Percentiles rank a stretch among this genome's conserved stretches.
Conservation (phyloP, 257 asterid genomes). For the Linaria vulgaris region DNA sequence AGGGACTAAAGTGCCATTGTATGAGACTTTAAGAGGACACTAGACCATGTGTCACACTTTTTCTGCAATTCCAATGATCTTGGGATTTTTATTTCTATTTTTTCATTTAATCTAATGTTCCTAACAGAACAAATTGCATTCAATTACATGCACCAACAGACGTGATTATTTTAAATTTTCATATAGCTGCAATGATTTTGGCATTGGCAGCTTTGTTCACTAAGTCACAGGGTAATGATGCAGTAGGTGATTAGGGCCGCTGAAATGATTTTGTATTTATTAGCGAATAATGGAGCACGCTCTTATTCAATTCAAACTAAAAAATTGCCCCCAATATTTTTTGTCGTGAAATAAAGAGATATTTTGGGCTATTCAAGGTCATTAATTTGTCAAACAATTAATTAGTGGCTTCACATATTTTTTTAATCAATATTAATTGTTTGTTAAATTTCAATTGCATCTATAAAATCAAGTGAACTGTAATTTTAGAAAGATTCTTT, state of each 20-base stretch:
- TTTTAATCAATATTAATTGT: too few species aligned
- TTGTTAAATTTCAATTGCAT: too few species aligned
- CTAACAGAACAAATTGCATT: constrained; percentile 31
- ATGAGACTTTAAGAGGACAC: constrained; percentile 38
- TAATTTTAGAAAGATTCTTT: too few species aligned
- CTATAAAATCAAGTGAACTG: too few species aligned
- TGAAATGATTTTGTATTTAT: too few species aligned
- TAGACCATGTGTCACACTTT: constrained; percentile 19
- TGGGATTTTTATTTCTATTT: constrained; percentile 11
- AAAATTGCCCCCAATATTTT: too few species aligned
- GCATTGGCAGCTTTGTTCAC: constrained; percentile 20
- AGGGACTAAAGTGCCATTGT: constrained; percentile 23
- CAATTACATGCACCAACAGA: constrained; percentile 24
- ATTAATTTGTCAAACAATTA: too few species aligned
- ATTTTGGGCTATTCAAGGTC: too few species aligned
- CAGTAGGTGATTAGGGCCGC: constrained; percentile 9
- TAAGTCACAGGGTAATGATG: constrained; percentile 15
- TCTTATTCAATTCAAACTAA: too few species aligned
- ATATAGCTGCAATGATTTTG: constrained; percentile 16
- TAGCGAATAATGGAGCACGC: too few species aligned
- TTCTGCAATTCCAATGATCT: constrained; percentile 16
- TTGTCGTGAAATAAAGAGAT: too few species aligned
- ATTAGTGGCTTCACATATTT: too few species aligned
- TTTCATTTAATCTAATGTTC: constrained; percentile 20
- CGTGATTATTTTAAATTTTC: neutral